Base-by-base conservation (phyloP, 2,329 filamentous ascomycete genomes). In the Diaporthe velutina region DNA sequence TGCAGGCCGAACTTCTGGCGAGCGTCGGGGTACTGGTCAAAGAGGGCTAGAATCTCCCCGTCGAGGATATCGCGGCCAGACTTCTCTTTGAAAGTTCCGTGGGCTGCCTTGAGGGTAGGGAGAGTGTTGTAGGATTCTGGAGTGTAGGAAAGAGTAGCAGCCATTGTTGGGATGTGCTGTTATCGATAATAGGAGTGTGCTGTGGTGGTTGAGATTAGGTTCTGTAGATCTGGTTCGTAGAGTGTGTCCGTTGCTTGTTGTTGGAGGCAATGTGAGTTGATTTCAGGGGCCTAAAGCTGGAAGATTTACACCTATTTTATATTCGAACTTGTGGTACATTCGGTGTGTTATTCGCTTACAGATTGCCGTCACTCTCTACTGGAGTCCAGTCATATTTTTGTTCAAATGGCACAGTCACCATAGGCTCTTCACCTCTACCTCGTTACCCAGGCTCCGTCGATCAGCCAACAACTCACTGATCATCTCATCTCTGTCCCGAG, bases 1-100 rank as follows among this genome's bases (percentile, higher is more conserved):
- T 68, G 64, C 9, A 68, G 45, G 0, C 64, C 64, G 22, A 68
- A 68, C 13, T 68, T 68, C 13, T 52, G n/a, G 64, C 64, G 48
- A 30, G 64, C 64, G 13, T 54, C 64, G 3, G 64, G 64, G 22
- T 68, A 54, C 10, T 38, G 30, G 5, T 68, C 64, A 28, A 68
- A 68, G 19, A 55, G 52, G 52, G 3, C 5, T 17, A 55, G 52
- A 17, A 55, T 55, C 28, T 55, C 52, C 5, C 52, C 52, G 28
- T 55, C 52, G 28, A 55, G 52, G 30, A 30, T 28, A 7, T 55
- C 15, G 3, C 52, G 28, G 28, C 6, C 52, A 4, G 52, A 55
- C 52, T 55, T 33, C 28, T 55, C 52, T 3, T 15, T 55, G 3
- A 55, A 55, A 19, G 19, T 55, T 15, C 33, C 25, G 52, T 55